Evolutionary conservation across 208 protist genomes (phyloP).

Genomic region (Leishmania mexicana): DNA sequence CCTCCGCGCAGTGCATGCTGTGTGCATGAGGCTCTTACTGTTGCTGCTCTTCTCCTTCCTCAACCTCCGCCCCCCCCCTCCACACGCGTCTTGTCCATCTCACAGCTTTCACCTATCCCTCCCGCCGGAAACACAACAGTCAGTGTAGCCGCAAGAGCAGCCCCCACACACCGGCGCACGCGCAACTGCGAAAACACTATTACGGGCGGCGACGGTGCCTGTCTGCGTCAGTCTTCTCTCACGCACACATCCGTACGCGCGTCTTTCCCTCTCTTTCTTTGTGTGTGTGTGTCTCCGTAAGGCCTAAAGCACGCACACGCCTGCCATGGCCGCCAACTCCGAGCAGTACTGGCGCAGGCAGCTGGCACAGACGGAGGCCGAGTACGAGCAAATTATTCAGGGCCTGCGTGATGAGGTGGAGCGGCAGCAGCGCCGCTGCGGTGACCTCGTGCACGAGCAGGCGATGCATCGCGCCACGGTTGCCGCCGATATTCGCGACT

Average conservation of each 20-base stretch:
- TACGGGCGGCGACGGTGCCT: not conserved
- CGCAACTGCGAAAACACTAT: not conserved
- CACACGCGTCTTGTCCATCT: not conserved
- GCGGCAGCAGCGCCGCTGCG: slow-evolving; percentile 60
- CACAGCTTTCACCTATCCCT: not conserved
- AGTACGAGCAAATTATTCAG: slow-evolving; percentile 64
- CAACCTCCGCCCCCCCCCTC: not conserved
- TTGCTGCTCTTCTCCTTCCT: not conserved
- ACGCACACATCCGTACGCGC: not conserved
- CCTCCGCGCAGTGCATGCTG: not conserved
- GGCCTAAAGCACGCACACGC: not conserved
- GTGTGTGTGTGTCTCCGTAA: not conserved
- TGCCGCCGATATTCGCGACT: slow-evolving; percentile 69
- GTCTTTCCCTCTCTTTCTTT: not conserved
- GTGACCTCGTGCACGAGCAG: slow-evolving; percentile 68
- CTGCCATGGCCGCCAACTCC: slow-evolving; percentile 21
- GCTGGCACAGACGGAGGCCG: slow-evolving; percentile 38
- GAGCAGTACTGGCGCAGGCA: slow-evolving; percentile 68
- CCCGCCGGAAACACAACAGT: not conserved
- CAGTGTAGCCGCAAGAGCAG: not conserved
- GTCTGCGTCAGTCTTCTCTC: not conserved
- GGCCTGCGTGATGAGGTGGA: slow-evolving; percentile 74
- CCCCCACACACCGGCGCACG: not conserved
- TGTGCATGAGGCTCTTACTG: not conserved
- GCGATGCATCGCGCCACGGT: slow-evolving; percentile 66